phyloP scores from a whole-genome alignment of 345 rosid genomes.

The Citrus trifoliata region DNA sequence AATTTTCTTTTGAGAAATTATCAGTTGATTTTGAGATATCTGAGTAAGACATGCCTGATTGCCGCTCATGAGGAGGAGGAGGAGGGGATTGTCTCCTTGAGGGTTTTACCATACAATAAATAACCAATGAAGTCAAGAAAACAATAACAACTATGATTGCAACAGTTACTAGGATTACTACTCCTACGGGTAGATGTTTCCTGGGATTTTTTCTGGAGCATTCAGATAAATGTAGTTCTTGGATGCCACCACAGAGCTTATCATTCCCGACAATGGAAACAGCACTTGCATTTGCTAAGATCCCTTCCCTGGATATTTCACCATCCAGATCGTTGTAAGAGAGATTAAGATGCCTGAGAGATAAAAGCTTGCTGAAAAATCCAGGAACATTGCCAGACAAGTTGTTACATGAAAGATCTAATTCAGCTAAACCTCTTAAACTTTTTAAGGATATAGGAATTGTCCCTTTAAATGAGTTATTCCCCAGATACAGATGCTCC shows the following conservation, averaged over 20 bases:
- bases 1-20: conserved; percentile 16
- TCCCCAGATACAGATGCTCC: background rate
- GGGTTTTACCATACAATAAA: background rate
- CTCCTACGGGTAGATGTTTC: background rate
- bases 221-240: background rate
- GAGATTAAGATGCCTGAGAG: conserved; percentile 10
- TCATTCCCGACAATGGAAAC: conserved; percentile 12
- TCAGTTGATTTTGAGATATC: conserved; percentile 15
- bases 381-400: conserved; percentile 16
- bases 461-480: background rate
- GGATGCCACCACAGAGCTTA: conserved; percentile 19
- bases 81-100: background rate
- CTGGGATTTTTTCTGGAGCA: background rate
- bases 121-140: background rate
- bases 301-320: conserved; percentile 16
- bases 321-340: conserved; percentile 21
- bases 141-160: background rate
- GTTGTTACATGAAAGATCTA: conserved; percentile 22
- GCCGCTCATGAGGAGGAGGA: background rate
- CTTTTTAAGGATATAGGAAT: conserved; percentile 15
- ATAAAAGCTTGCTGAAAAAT: conserved; percentile 5
- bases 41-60: conserved; percentile 8
- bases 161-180: background rate
- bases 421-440: conserved; percentile 13
- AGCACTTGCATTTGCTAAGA: conserved; percentile 15